These are phyloP conservation scores for Phialophora verrucosa DNA, from an alignment of 2,329 filamentous ascomycete species.

Conservation along the genomic window DNA sequence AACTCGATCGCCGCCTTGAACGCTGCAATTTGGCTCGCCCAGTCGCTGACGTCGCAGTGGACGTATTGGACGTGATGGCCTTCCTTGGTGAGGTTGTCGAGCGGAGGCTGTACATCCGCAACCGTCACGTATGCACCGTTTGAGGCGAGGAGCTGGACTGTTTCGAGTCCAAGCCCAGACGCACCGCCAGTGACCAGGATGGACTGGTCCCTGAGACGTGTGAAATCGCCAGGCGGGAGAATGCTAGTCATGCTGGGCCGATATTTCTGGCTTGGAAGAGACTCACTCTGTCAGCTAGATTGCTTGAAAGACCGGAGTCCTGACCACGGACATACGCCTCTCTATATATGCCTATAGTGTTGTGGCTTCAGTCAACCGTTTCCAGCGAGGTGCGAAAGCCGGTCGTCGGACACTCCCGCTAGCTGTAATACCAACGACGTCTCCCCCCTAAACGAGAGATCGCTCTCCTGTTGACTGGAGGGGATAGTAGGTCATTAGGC, in stretches of 20 bases:
- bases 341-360: too few relatives aligned
- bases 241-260: slow-evolving; percentile 7
- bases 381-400: too few relatives aligned
- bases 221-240: slow-evolving; percentile 17
- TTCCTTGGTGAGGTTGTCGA: slow-evolving; percentile 15
- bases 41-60: slow-evolving; percentile 38
- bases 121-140: slow-evolving; percentile 28
- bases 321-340: too few relatives aligned
- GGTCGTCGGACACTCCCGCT: too few relatives aligned
- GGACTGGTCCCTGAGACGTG: slow-evolving; percentile 47
- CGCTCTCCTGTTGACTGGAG: too few relatives aligned
- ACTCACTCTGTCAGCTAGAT: too few relatives aligned
- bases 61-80: slow-evolving; percentile 40
- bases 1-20: slow-evolving; percentile 43
- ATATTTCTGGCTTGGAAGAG: neutral
- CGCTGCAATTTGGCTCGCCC: slow-evolving; percentile 41
- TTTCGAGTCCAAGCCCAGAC: slow-evolving; percentile 42
- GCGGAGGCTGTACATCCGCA: slow-evolving; percentile 23
- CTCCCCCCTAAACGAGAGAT: too few relatives aligned
- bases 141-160: slow-evolving; percentile 33
- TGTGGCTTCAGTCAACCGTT: too few relatives aligned
- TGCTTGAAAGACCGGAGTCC: too few relatives aligned
- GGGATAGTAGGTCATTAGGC: too few relatives aligned
- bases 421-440: too few relatives aligned
- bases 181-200: slow-evolving; percentile 55